Evolutionary conservation across 805 yeast genomes (phyloP), one percentile per base, ranked within the genome.

Genomic region (Sugiyamaella lignohabitans): DNA sequence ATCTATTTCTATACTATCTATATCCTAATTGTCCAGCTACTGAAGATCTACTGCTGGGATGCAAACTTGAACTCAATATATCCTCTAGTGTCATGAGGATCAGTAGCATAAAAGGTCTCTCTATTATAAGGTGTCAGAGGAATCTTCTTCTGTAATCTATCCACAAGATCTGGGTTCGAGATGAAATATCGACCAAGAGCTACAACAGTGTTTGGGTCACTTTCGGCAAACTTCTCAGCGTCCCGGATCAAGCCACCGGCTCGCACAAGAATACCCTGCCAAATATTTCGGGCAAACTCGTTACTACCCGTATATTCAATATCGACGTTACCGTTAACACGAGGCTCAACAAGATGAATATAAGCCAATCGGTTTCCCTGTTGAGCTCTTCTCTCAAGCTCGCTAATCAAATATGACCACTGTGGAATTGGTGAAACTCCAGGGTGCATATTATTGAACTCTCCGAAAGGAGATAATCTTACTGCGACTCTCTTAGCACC

Each of bases 131-230:
- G 52, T 48, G 64, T 67, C 48, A 76, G 59, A 38, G 69, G 68
- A 32, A 59, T 45, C 23, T 70, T 71, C 27, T 71, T 60, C 50
- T 67, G 60, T 35, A 78, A 46, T 50, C 79, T 64, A n/a, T 62
- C 54, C 17, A 70, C 72, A 29, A 79, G 57, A 56, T 79, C 84
- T 1, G 83, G 82, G 62, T 78, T 79, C 27, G 80, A 61, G 42
- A 74, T 70, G 59, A 69, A 77, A 47, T 61, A 64, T 51, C 82
- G 69, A 23, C 81, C 81, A 49, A 67, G 59, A 1, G 69, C 76
- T 29, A 71, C 54, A 37, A 68, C 36, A 6, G 48, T 27, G 20
- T 35, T 23, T 38, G 41, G 43, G 36, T 52, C 50, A 5, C 22
- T 49, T 34, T 66, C 64, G 30, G 6, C 11, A 27, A 27, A 27